Evolutionary conservation across 2,329 filamentous ascomycete genomes (phyloP), one percentile per base, ranked within the genome.

Genomic region (Sporothrix protearum): DNA sequence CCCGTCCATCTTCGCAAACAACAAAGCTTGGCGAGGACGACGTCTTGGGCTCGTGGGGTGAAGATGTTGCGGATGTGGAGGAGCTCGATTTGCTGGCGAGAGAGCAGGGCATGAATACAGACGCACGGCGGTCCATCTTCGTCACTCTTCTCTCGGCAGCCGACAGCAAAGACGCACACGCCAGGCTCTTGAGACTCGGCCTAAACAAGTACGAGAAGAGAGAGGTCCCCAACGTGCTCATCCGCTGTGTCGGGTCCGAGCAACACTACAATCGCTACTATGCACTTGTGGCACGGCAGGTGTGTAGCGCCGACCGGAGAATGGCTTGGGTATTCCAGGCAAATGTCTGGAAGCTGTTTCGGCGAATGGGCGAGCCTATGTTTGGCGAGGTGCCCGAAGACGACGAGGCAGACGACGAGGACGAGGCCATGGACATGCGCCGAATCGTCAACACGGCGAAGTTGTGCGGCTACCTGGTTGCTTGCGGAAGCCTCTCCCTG

Each of bases 251-350:
- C 0, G 92, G 92, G 57, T 91, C 91, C 2, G 96, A 98, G 81
- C 85, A 90, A 71, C 85, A 85, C 0, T 97, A 97, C 81, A 99
- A 99, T 77, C 92, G 92, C 0, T 99, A 97, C 82, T 99, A 99
- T 79, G 92, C 92, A 0, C 84, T 97, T 0, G 90, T 99, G 49
- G 94, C 93, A 10, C 88, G 88, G 64, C 90, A 90, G 74, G 85
- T 97, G 9, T 96, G 94, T 77, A 84, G 84, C 3, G 30, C 67
- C 1, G 92, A 94, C 73, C 89, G 89, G 75, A 89, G 89, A 76
- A 86, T 96, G 75, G 88, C 89, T 73, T 95, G 95, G 82, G 90
- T 92, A 1, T 96, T 98, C 78, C 92, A 96, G 78, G 94, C 95
- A 76, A 88, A 91, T 8, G 83, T 98, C 0, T 97, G 94, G 90